phyloP scores from a whole-genome alignment of 139 green algal species.

The Mesotaenium endlicherianum region DNA sequence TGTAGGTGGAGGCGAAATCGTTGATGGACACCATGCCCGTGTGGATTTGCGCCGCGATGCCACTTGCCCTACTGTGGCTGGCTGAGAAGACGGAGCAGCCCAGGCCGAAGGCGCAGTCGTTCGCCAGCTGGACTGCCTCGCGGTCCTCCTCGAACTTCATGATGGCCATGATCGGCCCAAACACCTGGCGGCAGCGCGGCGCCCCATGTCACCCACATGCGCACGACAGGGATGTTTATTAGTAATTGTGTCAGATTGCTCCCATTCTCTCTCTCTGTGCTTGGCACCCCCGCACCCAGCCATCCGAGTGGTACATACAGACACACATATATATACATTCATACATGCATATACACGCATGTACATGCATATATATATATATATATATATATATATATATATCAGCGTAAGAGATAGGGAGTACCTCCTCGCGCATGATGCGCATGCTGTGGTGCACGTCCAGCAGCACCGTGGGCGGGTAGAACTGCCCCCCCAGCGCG shows the following conservation, averaged over 20 bases:
- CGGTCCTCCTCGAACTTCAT: conserved; percentile 67
- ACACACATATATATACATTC: too few relatives aligned
- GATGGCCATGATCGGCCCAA: conserved; percentile 83
- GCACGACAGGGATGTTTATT: too few relatives aligned
- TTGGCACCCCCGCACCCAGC: too few relatives aligned
- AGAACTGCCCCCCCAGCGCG: conserved; percentile 77
- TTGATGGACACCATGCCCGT: conserved; percentile 92
- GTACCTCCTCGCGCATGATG: conserved; percentile 64
- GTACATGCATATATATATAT: too few relatives aligned
- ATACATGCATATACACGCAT: too few relatives aligned
- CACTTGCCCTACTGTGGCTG: conserved; percentile 56
- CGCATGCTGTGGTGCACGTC: conserved; percentile 76
- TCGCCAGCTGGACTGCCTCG: conserved; percentile 86
- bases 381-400: too few relatives aligned
- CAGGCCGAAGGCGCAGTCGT: conserved; percentile 94
- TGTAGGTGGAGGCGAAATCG: conserved; percentile 94
- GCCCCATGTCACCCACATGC: too few relatives aligned
- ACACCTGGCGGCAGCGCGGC: conserved; percentile 89
- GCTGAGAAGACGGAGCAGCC: conserved; percentile 82
- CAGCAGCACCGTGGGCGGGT: conserved; percentile 86
- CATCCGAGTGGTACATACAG: too few relatives aligned
- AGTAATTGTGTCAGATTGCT: too few relatives aligned
- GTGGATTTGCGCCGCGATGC: conserved; percentile 62
- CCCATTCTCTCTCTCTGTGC: too few relatives aligned
- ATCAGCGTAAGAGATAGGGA: too few relatives aligned